A percentile compares a stretch with the other conserved stretches of the same genome.
Evolutionary conservation across 164 flowering plant species (phyloP).

Genomic region (Sextonia rubra): DNA sequence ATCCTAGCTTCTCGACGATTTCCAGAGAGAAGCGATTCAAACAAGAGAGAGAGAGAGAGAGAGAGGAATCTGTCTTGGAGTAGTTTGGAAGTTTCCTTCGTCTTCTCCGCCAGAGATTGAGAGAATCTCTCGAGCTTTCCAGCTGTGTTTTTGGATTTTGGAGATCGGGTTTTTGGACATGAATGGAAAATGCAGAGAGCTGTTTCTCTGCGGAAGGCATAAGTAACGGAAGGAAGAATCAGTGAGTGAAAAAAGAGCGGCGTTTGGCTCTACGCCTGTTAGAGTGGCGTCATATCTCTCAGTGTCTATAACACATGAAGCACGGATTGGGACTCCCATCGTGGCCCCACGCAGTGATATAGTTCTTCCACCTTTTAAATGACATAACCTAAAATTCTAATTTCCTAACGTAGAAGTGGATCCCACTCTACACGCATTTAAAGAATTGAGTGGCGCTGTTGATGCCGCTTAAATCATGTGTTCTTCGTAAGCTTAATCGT

Average conservation of each 20-base stretch:
- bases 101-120: neutral
- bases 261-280: too few relatives aligned
- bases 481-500: too few relatives aligned
- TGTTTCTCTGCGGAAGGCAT: neutral
- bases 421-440: too few relatives aligned
- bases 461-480: too few relatives aligned
- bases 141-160: neutral
- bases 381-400: too few relatives aligned
- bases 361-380: too few relatives aligned
- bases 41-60: neutral
- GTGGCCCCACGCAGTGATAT: too few relatives aligned
- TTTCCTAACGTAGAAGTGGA: too few relatives aligned
- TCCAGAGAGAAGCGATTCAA: neutral
- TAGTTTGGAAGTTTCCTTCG: neutral
- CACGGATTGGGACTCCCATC: too few relatives aligned
- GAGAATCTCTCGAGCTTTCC: neutral
- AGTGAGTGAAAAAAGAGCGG: neutral
- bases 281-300: too few relatives aligned
- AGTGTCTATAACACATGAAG: too few relatives aligned
- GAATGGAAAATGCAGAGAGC: neutral
- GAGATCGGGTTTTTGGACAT: neutral
- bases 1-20: neutral
- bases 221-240: neutral
- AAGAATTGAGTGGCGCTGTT: too few relatives aligned
- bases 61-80: neutral